A percentile compares a stretch with the other conserved stretches of the same genome.
Evolutionary conservation across 371 early-diverging fungal species (phyloP).

Genomic region (Umbelopsis sp.): DNA sequence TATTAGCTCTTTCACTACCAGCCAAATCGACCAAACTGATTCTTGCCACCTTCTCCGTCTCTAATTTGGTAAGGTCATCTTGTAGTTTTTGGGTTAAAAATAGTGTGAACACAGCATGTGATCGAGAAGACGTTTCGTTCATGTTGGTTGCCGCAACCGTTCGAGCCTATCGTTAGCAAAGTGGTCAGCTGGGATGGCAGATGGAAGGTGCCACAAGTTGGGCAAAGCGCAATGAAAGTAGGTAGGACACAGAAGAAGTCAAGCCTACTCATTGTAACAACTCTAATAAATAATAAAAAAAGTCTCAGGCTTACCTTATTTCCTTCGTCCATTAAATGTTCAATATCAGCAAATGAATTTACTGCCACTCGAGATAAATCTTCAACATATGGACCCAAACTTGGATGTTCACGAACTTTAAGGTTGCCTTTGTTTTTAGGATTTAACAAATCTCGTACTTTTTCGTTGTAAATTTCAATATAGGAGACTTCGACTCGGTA

Average conservation of each 20-base stretch:
- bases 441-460: slow-evolving; percentile 89
- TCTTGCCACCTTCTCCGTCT: slow-evolving; percentile 78
- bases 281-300: background rate
- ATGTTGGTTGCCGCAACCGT: slow-evolving; percentile 96
- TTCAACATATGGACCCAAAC: slow-evolving; percentile 91
- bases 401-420: slow-evolving; percentile 88
- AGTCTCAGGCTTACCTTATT: slow-evolving; percentile 61
- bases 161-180: slow-evolving; percentile 53
- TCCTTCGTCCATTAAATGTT: slow-evolving; percentile 85
- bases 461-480: slow-evolving; percentile 87
- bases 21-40: slow-evolving; percentile 88
- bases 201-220: background rate
- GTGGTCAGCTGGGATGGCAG: background rate
- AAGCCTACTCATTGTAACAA: no score
- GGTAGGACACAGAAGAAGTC: no score
- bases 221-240: no score
- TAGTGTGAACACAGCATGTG: slow-evolving; percentile 95
- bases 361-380: slow-evolving; percentile 86
- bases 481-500: slow-evolving; percentile 85
- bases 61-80: slow-evolving; percentile 65
- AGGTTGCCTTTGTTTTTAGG: slow-evolving; percentile 79
- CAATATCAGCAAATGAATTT: slow-evolving; percentile 75
- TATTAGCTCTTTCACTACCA: slow-evolving; percentile 95
- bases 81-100: slow-evolving; percentile 72
- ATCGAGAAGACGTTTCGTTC: slow-evolving; percentile 93